Evolutionary conservation across 2,329 filamentous ascomycete species (phyloP).

Genomic region (Fusarium miscanthi): DNA sequence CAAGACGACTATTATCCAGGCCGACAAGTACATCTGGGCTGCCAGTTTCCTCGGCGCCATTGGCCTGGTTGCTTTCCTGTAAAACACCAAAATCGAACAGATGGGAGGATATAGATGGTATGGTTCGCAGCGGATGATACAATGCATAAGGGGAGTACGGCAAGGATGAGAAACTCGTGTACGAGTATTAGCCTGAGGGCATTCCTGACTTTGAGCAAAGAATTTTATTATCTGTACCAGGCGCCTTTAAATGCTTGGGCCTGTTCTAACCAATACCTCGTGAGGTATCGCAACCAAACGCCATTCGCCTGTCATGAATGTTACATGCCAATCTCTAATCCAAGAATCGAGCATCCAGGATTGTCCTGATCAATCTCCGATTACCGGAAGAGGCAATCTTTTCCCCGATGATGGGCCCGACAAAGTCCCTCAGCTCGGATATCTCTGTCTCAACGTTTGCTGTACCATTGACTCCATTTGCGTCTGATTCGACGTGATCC

Average conservation of each 20-base stretch:
- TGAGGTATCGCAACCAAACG: slow-evolving; percentile 41
- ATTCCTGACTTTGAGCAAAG: slow-evolving; percentile 40
- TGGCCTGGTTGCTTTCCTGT: slow-evolving; percentile 62
- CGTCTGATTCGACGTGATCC: slow-evolving; percentile 47
- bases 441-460: slow-evolving; percentile 51
- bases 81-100: slow-evolving; percentile 37
- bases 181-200: slow-evolving; percentile 37
- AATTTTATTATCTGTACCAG: slow-evolving; percentile 40
- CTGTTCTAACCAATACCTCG: slow-evolving; percentile 27
- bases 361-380: slow-evolving; percentile 59
- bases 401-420: slow-evolving; percentile 65
- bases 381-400: slow-evolving; percentile 60
- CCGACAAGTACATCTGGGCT: slow-evolving; percentile 62
- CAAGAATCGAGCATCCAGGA: slow-evolving; percentile 66
- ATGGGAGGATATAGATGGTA: not conserved
- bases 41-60: slow-evolving; percentile 56
- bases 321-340: slow-evolving; percentile 49
- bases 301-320: slow-evolving; percentile 39
- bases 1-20: slow-evolving; percentile 58
- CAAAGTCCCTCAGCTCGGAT: slow-evolving; percentile 63
- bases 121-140: slow-evolving; percentile 29
- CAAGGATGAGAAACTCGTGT: slow-evolving; percentile 28
- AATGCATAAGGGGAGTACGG: slow-evolving; percentile 16
- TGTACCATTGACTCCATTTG: slow-evolving; percentile 56
- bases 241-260: slow-evolving; percentile 28